These are phyloP conservation scores for Tylopilus sp. DNA, from an alignment of 1,284 basidiomycete genomes.

Conservation along the genomic window DNA sequence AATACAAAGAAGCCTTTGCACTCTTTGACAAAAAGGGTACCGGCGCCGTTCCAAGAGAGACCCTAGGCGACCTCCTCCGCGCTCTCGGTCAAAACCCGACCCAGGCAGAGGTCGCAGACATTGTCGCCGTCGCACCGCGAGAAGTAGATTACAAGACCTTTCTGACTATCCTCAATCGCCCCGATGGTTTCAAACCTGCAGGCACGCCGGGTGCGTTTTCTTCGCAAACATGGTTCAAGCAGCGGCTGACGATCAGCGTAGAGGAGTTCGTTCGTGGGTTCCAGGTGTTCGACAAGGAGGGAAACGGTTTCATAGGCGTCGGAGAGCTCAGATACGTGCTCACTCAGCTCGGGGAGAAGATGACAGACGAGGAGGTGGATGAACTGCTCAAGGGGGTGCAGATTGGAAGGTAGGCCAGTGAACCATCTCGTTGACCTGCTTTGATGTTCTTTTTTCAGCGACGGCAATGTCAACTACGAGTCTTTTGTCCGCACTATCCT, in stretches of 20 bases:
- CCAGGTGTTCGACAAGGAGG: constrained; percentile 98
- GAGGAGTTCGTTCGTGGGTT: constrained; percentile 99
- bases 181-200: constrained; percentile 35
- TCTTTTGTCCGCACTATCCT: constrained; percentile 41
- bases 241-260: constrained; percentile 30
- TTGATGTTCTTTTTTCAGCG: constrained; percentile 46
- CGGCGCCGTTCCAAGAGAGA: constrained; percentile 77
- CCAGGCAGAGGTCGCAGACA: constrained; percentile 87
- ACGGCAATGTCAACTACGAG: constrained; percentile 97
- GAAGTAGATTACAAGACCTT: constrained; percentile 71
- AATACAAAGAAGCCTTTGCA: constrained; percentile 95
- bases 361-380: constrained; percentile 96
- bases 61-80: constrained; percentile 90
- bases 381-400: constrained; percentile 94
- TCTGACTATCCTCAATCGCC: constrained; percentile 87
- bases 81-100: constrained; percentile 98
- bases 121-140: constrained; percentile 67
- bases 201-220: constrained; percentile 25
- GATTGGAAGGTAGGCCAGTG: constrained; percentile 66
- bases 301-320: constrained; percentile 80
- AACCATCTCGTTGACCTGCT: background rate
- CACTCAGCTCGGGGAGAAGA: constrained; percentile 45
- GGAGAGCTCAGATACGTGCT: constrained; percentile 27
- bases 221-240: background rate
- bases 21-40: constrained; percentile 97